Conservation (phyloP, 306 rosid species). For the Cucumis cinereus region DNA sequence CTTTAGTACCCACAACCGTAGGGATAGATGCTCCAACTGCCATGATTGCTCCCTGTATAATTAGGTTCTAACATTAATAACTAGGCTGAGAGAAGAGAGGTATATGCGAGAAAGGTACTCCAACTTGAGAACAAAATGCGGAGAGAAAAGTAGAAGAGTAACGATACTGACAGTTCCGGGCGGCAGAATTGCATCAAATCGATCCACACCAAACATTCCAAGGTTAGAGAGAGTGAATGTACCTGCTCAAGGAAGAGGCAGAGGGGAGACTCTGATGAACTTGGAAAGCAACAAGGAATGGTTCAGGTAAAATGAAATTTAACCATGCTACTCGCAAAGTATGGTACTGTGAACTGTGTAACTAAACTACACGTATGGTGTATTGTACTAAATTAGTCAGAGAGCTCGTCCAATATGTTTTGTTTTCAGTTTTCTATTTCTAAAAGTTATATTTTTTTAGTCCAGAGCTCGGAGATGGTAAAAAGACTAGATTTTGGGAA, state of each 20-base stretch:
- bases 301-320: background rate
- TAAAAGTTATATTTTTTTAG: background rate
- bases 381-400: background rate
- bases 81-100: background rate
- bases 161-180: constrained; percentile 72
- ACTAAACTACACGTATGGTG: background rate
- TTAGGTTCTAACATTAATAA: constrained; percentile 6
- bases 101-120: background rate
- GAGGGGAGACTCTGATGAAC: background rate
- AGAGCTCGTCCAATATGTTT: background rate
- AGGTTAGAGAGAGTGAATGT: constrained; percentile 91
- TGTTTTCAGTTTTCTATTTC: background rate
- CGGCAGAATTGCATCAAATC: constrained; percentile 93
- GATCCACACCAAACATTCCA: constrained; percentile 98
- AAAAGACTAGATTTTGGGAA: background rate
- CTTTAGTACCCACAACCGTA: constrained; percentile 66
- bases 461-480: background rate
- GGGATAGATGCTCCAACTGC: constrained; percentile 90
- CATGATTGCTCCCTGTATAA: constrained; percentile 90
- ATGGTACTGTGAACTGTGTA: background rate
- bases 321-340: background rate
- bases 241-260: constrained; percentile 32
- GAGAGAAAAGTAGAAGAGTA: background rate
- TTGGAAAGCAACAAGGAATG: background rate
- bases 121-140: background rate